Percentiles rank a stretch among this genome's conserved stretches.
phyloP scores from a whole-genome alignment of 139 green algal species.

The Haematococcus sp. region DNA sequence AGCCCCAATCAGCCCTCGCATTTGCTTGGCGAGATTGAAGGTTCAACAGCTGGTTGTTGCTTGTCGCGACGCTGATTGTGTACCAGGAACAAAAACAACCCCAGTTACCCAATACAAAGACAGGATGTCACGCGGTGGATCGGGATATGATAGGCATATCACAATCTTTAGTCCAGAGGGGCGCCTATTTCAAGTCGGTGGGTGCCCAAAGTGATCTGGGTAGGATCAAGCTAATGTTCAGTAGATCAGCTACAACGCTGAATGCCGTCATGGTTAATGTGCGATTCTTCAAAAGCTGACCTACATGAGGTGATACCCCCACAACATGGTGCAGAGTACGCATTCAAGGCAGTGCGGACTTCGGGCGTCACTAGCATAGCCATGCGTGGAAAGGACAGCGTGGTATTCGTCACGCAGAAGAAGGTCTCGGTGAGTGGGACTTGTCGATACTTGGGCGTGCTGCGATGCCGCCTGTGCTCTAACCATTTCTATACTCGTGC shows the following conservation, averaged over 20 bases:
- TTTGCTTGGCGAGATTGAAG: too few relatives aligned
- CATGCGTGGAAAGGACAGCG: slow-evolving; percentile 87
- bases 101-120: neutral
- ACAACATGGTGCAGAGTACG: slow-evolving; percentile 84
- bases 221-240: neutral
- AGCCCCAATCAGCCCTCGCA: too few relatives aligned
- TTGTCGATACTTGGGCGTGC: neutral
- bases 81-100: too few relatives aligned
- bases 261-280: neutral
- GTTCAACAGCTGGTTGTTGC: too few relatives aligned
- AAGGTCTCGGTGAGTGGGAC: slow-evolving; percentile 73
- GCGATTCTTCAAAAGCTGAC: neutral
- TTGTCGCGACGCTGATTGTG: too few relatives aligned
- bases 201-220: slow-evolving; percentile 12
- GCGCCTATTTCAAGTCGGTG: slow-evolving; percentile 92
- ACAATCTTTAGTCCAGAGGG: slow-evolving; percentile 97
- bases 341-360: slow-evolving; percentile 96
- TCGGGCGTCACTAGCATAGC: slow-evolving; percentile 89
- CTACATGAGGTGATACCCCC: neutral
- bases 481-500: slow-evolving; percentile 14
- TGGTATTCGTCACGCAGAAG: slow-evolving; percentile 91
- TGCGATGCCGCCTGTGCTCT: neutral
- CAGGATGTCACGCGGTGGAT: slow-evolving; percentile 74
- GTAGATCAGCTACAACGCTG: too few relatives aligned
- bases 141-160: slow-evolving; percentile 92